Base-by-base conservation (phyloP, 2,329 filamentous ascomycete genomes). In the Xylariaceae sp. region DNA sequence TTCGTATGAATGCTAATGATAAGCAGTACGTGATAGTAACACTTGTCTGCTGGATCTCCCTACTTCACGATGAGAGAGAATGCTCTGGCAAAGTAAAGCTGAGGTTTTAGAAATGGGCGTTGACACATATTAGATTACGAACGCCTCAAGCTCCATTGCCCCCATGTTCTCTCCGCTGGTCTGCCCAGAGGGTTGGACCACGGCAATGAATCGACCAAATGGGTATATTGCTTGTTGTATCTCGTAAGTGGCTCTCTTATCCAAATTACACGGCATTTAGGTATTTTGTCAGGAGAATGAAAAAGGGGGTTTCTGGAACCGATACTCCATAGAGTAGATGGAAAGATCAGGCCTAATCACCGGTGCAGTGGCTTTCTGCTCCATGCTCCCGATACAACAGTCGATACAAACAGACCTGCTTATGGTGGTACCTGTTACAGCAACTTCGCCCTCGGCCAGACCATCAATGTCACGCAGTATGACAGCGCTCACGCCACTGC, bases 391-490 rank as follows among this genome's bases (percentile, higher is more conserved):
- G 48, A 51, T 7, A 51, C 52, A 2, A 50, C 55, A 21, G 42
- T 56, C 37, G 62, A 65, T 26, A 23, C 37, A 2, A 52, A 62
- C 32, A 54, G 62, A 5, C 61, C 62, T 7, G 62, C 54, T 6
- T 65, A 63, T n/a, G 62, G 62, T 16, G 62, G 62, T 14, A 63
- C 54, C 3, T 65, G 62, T 23, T 64, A 62, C 41, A 65, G 61
- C 32, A 50, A 46, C 20, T 62, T 63, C 40, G 14, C 44, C 20
- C 42, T 16, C 10, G 48, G 52, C 10, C 56, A 65, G 44, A 60
- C 52, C 10, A 50, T 53, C 26, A 50, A 41, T 6, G 57, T 62
- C 20, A 65, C 61, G 14, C 52, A 21, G 18, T 65, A 56, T 32
- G 44, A 65, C 46, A 60, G 47, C 45, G 56, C 47, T 9, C 55